Evolutionary conservation across 225 moss, liverwort and hornwort genomes (phyloP), one percentile per base, ranked within the genome.

Genomic region (Bryum argenteum): DNA sequence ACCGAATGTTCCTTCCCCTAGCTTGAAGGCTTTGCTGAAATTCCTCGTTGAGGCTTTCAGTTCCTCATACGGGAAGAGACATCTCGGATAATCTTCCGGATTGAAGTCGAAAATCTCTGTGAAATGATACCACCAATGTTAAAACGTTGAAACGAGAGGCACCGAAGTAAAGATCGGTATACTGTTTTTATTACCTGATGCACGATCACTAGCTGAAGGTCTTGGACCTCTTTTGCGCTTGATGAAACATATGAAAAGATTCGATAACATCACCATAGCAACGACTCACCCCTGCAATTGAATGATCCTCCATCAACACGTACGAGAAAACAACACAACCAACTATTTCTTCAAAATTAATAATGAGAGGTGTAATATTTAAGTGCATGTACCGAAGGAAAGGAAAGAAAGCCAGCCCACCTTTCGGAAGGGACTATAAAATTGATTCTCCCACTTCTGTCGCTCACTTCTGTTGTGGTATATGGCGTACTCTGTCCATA

Each of bases 1-100:
- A 59, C 87, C 87, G 52, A 75, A 83, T 33, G 78, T 66, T 61
- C 83, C 87, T 78, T 87, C 87, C 42, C 87, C 87, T 70, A 87
- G 75, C 67, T 59, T 81, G 24, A 76, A 78, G 39, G 78, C 78
- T 65, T 63, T 70, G 54, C 63, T 75, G 64, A 87, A 87, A 60
- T 81, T 78, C 70, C 80, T 83, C 58, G 87, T 87, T 53, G 83
- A 52, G 62, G 69, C 53, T 58, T 76, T 87, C 63, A 87, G 65
- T 23, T 81, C 87, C 45, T 87, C 83, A 20, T 75, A 83, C 50
- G 67, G 50, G 17, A 87, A 77, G 33, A 87, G 83, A 63, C 71
- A 78, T 54, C 78, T 83, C 60, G 83, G 80, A 42, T 66, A 78
- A 54, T 83, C 78, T 58, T 76, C 78, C 61, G 47, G 28, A 56